A percentile compares a stretch with the other conserved stretches of the same genome.
Evolutionary conservation across 2,329 filamentous ascomycete species (phyloP).

Genomic region (Orbilia blumenaviensis): DNA sequence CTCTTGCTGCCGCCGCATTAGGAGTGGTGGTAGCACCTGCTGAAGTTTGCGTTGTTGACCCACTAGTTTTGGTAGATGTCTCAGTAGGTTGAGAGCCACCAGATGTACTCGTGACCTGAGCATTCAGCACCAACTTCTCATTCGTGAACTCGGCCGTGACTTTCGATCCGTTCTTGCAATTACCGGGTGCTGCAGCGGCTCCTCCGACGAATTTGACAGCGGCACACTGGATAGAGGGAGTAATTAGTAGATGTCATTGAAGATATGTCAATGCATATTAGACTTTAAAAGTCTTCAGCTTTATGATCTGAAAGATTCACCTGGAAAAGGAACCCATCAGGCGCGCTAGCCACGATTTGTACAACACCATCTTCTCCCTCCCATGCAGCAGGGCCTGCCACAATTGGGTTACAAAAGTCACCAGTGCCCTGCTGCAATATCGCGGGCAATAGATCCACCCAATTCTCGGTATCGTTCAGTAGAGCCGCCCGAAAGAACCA

Average conservation of each 20-base stretch:
- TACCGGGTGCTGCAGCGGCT: background rate
- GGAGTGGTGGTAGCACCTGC: background rate
- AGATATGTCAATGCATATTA: no score
- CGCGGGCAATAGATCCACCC: constrained; percentile 15
- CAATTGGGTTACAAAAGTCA: constrained; percentile 22
- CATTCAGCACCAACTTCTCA: constrained; percentile 30
- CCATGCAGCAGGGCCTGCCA: constrained; percentile 31
- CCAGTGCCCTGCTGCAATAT: constrained; percentile 29
- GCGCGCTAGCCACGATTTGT: constrained; percentile 30
- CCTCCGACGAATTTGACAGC: constrained; percentile 40
- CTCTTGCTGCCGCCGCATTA: constrained; percentile 6
- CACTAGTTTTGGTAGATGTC: background rate
- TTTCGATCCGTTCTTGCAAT: constrained; percentile 25
- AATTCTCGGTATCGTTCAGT: constrained; percentile 45
- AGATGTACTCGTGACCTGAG: constrained; percentile 10
- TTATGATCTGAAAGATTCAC: constrained; percentile 19
- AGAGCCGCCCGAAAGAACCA: constrained; percentile 43
- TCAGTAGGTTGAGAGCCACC: constrained; percentile 4
- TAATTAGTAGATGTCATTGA: background rate
- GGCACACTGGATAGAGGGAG: constrained; percentile 22
- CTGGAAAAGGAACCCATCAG: constrained; percentile 49
- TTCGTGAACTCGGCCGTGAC: background rate
- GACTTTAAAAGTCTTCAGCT: background rate
- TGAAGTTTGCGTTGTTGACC: background rate
- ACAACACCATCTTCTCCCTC: constrained; percentile 44